phyloP scores from a whole-genome alignment of 345 rosid genomes.

The Eucalyptus rudis region DNA sequence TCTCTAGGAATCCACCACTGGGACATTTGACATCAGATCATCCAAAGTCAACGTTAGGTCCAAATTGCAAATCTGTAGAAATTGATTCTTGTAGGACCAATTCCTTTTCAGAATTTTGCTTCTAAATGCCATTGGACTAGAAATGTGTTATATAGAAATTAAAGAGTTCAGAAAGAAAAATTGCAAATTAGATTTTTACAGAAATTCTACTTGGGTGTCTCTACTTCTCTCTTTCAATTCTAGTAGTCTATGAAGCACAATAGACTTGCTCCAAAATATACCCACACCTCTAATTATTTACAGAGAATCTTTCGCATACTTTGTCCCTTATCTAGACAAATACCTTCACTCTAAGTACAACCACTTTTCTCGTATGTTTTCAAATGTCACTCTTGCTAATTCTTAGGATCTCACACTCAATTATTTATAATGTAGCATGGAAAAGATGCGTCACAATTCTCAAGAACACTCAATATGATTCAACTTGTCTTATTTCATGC shows the following conservation, averaged over 20 bases:
- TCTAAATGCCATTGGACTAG: neutral
- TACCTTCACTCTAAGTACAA: neutral
- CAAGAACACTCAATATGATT: neutral
- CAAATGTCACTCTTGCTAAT: neutral
- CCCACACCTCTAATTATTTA: neutral
- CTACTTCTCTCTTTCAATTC: neutral
- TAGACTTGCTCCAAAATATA: neutral
- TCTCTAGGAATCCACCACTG: neutral
- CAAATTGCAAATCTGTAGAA: neutral
- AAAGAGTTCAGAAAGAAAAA: neutral
- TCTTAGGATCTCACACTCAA: neutral
- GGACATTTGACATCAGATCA: neutral
- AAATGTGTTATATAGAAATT: neutral
- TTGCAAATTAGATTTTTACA: neutral
- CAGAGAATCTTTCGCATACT: neutral
- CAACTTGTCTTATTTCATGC: neutral
- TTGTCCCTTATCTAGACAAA: neutral
- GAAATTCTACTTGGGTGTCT: neutral
- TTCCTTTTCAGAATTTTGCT: neutral
- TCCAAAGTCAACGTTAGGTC: neutral
- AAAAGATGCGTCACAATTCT: neutral
- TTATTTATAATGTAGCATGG: neutral
- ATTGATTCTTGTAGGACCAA: neutral
- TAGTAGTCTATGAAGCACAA: neutral
- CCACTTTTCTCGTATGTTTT: neutral